phyloP scores from a whole-genome alignment of 2,329 filamentous ascomycete genomes.

The Phyllosticta citrichinensis region DNA sequence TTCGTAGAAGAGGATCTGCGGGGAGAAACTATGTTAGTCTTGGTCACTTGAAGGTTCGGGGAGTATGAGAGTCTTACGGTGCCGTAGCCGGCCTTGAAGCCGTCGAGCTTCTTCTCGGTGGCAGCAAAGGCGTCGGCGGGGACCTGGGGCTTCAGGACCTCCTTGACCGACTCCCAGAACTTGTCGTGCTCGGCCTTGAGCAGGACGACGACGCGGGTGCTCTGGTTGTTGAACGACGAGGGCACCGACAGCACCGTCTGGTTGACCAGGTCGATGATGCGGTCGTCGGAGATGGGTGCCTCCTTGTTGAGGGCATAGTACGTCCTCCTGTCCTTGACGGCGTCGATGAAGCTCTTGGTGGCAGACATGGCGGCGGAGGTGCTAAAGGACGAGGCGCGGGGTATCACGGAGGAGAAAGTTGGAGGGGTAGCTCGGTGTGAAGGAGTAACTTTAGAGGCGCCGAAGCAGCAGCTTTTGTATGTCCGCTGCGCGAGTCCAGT shows the following conservation, averaged over 20 bases:
- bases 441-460: not conserved
- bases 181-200: conserved; percentile 75
- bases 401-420: not conserved
- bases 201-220: conserved; percentile 67
- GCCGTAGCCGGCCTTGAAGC: conserved; percentile 64
- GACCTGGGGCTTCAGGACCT: conserved; percentile 58
- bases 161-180: conserved; percentile 68
- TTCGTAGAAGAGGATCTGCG: conserved; percentile 72
- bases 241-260: conserved; percentile 58
- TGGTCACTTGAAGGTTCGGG: not conserved
- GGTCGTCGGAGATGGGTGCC: conserved; percentile 46
- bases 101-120: conserved; percentile 41
- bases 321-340: conserved; percentile 58
- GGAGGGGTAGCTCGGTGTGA: not conserved
- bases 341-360: conserved; percentile 46
- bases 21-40: not conserved
- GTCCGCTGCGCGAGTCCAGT: not conserved
- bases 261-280: conserved; percentile 53
- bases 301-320: conserved; percentile 59
- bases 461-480: conserved; percentile 9
- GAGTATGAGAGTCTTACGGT: conserved; percentile 45
- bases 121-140: conserved; percentile 51
- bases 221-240: conserved; percentile 82
- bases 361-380: conserved; percentile 27
- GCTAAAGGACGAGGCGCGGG: conserved; percentile 6